Evolutionary conservation across 306 rosid genomes (phyloP), one percentile per base, ranked within the genome.

Genomic region (Prunus kanzakura): DNA sequence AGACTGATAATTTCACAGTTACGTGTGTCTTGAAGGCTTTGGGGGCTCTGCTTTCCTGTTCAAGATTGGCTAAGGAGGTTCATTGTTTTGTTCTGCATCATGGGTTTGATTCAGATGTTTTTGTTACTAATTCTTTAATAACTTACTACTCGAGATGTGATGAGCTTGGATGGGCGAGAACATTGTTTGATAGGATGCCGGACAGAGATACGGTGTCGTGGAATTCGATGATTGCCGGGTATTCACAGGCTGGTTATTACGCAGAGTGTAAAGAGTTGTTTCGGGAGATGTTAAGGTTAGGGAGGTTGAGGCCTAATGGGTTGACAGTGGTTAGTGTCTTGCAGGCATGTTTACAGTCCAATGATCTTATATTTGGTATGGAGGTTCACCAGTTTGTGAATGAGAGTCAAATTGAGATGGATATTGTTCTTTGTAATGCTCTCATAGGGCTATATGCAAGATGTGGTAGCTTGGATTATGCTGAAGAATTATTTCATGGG

Each of bases 321-420:
- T 83, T 89, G 64, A 90, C 99, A 0, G 8, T 77, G 1, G 88
- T 88, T 62, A 89, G 96, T 41, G 85, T 92, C 64, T 79, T 92
- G 88, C 99, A 92, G 82, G 93, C 98, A 2, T 90, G 99, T 89
- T 91, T 93, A 14, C 96, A 95, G 80, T 90, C 93, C 0, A 86
- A 75, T 38, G 97, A 95, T 85, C 93, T 92, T 57, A 29, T 65
- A 19, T 82, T 84, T 0, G 97, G 99, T 41, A 81, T 87, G 79
- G 90, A 92, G 61, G 92, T 91, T 81, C 97, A 89, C 68, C 72
- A 54, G 54, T 77, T 80, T 3, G 54, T 87, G 35, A 84, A 75
- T 30, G 93, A 89, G 73, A 86, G 20, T 56, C 79, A 58, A 32
- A 81, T 95, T 62, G 78, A 83, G 82, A 64, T 83, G 73, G 96